Evolutionary conservation across 2,329 filamentous ascomycete genomes (phyloP).

Genomic region (Lasiodiplodia theobromae): DNA sequence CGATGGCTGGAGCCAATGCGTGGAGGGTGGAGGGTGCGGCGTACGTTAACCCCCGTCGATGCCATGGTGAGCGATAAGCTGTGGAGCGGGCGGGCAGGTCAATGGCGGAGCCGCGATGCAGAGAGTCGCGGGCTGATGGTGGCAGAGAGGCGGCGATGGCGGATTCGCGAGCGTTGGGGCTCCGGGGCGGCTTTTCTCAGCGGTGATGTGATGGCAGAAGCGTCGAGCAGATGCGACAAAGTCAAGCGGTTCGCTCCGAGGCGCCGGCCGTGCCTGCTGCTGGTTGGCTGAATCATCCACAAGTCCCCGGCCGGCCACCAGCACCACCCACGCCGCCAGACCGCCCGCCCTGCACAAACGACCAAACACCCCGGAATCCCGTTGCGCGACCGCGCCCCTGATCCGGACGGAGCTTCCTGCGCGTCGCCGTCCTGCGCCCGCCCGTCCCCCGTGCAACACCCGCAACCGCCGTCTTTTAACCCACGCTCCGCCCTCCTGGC

Average conservation of each 20-base stretch:
- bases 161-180: conserved; percentile 3
- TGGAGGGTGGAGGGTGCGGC: conserved; percentile 37
- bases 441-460: background rate
- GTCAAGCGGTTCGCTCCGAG: conserved; percentile 29
- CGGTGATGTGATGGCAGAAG: conserved; percentile 28
- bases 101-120: conserved; percentile 29
- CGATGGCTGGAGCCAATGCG: conserved; percentile 25
- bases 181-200: conserved; percentile 25
- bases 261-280: conserved; percentile 9
- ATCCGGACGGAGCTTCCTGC: conserved; percentile 8
- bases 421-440: background rate
- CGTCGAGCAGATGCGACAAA: conserved; percentile 28
- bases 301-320: background rate
- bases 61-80: conserved; percentile 27
- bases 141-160: conserved; percentile 27
- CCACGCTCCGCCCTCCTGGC: conserved; percentile 1
- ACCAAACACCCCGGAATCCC: background rate
- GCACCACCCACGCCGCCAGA: conserved; percentile 20
- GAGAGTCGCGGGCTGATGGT: conserved; percentile 24
- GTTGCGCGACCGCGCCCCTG: conserved; percentile 15
- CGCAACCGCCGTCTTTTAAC: background rate
- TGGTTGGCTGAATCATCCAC: conserved; percentile 30
- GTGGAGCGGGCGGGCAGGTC: conserved; percentile 25
- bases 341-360: background rate
- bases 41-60: conserved; percentile 58